Base-by-base conservation (phyloP, 192 early-diverging fungal genomes). In the Backusella macrospora region DNA sequence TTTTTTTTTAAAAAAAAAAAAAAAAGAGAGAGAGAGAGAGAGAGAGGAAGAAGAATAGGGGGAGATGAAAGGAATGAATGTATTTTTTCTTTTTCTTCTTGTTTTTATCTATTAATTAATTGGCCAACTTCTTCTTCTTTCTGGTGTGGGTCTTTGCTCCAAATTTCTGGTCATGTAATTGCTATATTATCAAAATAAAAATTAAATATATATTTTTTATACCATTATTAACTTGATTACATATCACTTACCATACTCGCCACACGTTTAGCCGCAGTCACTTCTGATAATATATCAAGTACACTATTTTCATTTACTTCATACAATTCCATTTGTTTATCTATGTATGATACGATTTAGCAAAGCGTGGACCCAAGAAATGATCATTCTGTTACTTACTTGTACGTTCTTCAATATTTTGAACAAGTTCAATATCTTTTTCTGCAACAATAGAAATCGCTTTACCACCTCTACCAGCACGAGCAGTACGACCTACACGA, bases 401-500 rank as follows among this genome's bases (percentile, higher is more conserved):
- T 70, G 89, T 92, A 70, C 92, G 88, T 3, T 82, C 85, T 87
- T 99, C 98, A 62, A 99, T 96, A 70, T 95, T 94, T 29, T 94
- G 90, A 12, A 99, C 74, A 46, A 98, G 80, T 71, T 94, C 84
- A 48, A 99, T 88, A 76, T 99, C 95, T 18, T 87, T 84, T 81
- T 96, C 94, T 0, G 93, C 83, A 42, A 96, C 91, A 39, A 99
- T 87, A 0, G 96, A 94, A 23, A 99, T 70, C 6, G 98, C 91
- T 46, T 91, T 81, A 80, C 98, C 98, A 34, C 92, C 95, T 39
- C 94, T 79, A 12, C 98, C 96, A 1, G 98, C 98, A 84, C 98
- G 89, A 15, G 98, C 98, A 6, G 98, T 99, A 83, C 98, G 93
- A 64, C 98, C 98, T 6, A 99, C 96, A 39, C 98, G 87, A 79